These are phyloP conservation scores for Cladorrhinum sp. DNA, from an alignment of 2,329 filamentous ascomycete species.

Conservation along the genomic window DNA sequence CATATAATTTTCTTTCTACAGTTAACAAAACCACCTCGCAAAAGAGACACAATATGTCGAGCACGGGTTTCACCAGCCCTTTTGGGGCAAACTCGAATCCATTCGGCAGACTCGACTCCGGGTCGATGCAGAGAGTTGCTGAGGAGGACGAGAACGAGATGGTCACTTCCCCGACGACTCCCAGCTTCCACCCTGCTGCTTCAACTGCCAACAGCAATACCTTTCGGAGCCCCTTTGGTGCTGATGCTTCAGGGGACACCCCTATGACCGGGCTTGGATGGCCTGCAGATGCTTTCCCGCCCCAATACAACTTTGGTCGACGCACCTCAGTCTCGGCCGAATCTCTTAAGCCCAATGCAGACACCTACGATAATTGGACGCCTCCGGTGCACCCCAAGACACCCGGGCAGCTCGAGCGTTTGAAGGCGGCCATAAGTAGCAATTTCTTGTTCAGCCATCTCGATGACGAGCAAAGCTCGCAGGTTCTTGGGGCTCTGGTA, in stretches of 20 bases:
- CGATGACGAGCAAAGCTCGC: slow-evolving; percentile 85
- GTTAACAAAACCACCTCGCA: background rate
- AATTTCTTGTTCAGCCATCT: slow-evolving; percentile 95
- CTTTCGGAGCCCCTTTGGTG: slow-evolving; percentile 54
- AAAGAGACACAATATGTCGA: slow-evolving; percentile 55
- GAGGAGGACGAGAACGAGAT: slow-evolving; percentile 81
- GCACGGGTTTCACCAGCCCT: slow-evolving; percentile 72
- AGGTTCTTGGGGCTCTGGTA: slow-evolving; percentile 84
- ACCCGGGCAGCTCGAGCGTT: slow-evolving; percentile 71
- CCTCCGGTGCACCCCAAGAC: slow-evolving; percentile 84
- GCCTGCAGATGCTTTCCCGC: slow-evolving; percentile 70
- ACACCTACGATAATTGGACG: slow-evolving; percentile 83
- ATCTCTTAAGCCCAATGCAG: slow-evolving; percentile 83
- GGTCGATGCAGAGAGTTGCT: slow-evolving; percentile 55
- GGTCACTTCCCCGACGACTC: slow-evolving; percentile 70
- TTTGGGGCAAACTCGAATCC: slow-evolving; percentile 68
- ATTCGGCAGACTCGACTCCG: slow-evolving; percentile 55
- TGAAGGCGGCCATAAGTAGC: slow-evolving; percentile 76
- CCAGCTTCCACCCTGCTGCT: slow-evolving; percentile 47
- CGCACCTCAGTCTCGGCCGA: slow-evolving; percentile 96
- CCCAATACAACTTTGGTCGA: slow-evolving; percentile 89
- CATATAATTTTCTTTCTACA: background rate
- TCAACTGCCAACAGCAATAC: slow-evolving; percentile 33
- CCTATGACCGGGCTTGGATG: slow-evolving; percentile 45
- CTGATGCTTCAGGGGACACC: slow-evolving; percentile 45